Base-by-base conservation (phyloP, 1,139 yeast genomes). In the Ogataea hybrid region DNA sequence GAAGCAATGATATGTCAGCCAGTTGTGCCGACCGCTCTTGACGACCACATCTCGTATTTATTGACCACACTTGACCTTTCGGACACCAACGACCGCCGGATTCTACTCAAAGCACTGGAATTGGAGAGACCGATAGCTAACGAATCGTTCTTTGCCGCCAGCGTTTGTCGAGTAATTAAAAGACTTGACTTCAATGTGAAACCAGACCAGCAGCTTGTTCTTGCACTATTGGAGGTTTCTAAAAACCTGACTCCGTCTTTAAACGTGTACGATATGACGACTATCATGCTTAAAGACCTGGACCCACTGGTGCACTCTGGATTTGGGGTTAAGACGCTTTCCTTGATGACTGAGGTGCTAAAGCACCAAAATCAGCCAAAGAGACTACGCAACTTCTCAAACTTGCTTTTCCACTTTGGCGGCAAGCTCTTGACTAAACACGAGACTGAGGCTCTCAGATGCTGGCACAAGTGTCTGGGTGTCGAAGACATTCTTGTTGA, bases 351-450 rank as follows among this genome's bases (percentile, higher is more conserved):
- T 18, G 33, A 40, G 2, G 34, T 41, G 2, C 28, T 53, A 22
- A 46, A 42, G 35, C 17, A 18, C 3, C 35, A 39, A 10, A 14
- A 28, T 5, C 57, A 56, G 16, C 39, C 45, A 6, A 47, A 48
- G 33, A 48, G 62, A 32, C 39, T 59, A n/a, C 42, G 51, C 10
- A 61, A 59, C 39, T 44, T 61, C 14, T 49, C 61, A 8, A 56
- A 53, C 28, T 30, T 62, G 12, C 42, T 51, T 5, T 59, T 55
- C 37, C 54, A 54, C 33, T 49, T 41, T 28, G 64, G 61, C 3
- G 54, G 49, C 2, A 37, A 43, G 20, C 33, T 53, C 8, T 14
- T 58, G 4, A 20, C 39, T 2, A 6, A 5, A 2, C 27, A 51
- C 20, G 21, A 21, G 9, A 32, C 39, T 5, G 37, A 41, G 5